Evolutionary conservation across 495 filamentous ascomycete species (phyloP).

Genomic region (Aspergillus indologenus): DNA sequence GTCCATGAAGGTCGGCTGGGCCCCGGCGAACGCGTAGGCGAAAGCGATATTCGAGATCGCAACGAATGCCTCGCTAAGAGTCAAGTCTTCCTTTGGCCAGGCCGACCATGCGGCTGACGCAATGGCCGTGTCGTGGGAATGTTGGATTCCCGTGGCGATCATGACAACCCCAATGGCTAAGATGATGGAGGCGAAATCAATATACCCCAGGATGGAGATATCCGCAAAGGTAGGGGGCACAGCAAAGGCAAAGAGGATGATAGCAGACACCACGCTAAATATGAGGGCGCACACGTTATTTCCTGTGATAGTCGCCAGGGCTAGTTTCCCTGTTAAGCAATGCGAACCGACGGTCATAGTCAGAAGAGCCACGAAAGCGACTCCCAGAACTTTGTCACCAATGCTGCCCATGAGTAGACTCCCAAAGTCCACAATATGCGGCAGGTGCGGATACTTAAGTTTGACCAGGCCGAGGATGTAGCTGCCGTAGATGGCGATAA

Average conservation of each 20-base stretch:
- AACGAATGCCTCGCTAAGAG: conserved; percentile 45
- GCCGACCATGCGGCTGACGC: conserved; percentile 33
- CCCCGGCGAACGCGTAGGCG: conserved; percentile 60
- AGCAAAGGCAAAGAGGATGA: conserved; percentile 57
- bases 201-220: conserved; percentile 56
- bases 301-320: conserved; percentile 57
- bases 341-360: conserved; percentile 69
- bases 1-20: conserved; percentile 69
- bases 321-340: conserved; percentile 66
- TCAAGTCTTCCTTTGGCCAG: conserved; percentile 31
- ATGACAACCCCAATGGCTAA: conserved; percentile 65
- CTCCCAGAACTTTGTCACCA: conserved; percentile 57
- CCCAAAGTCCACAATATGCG: conserved; percentile 63
- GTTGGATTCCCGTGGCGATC: conserved; percentile 54
- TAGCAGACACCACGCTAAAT: conserved; percentile 58
- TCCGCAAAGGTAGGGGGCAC: conserved; percentile 53
- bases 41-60: conserved; percentile 69
- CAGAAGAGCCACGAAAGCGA: conserved; percentile 58
- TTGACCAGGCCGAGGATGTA: conserved; percentile 70
- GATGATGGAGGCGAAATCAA: conserved; percentile 61
- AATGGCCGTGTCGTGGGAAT: conserved; percentile 29
- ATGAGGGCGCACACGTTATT: conserved; percentile 59
- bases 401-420: conserved; percentile 57
- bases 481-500: conserved; percentile 66
- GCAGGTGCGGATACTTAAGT: conserved; percentile 57